Evolutionary conservation across 2,329 filamentous ascomycete species (phyloP).

Genomic region (Cercospora berteroae): DNA sequence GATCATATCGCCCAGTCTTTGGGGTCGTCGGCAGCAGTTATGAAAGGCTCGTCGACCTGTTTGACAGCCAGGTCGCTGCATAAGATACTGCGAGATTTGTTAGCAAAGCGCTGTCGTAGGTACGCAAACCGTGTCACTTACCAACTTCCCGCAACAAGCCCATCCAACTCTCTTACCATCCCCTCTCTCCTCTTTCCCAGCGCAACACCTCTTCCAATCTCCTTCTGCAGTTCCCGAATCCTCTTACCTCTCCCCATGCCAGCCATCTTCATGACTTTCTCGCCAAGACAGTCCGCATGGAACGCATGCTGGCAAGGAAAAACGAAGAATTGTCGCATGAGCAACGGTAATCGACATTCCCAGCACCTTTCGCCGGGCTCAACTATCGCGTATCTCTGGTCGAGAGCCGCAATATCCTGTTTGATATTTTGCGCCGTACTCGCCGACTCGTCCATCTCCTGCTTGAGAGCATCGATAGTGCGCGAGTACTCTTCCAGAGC

Average conservation of each 20-base stretch:
- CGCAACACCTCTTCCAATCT: constrained; percentile 72
- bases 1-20: constrained; percentile 69
- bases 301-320: constrained; percentile 98
- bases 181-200: constrained; percentile 71
- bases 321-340: constrained; percentile 93
- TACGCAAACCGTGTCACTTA: constrained; percentile 37
- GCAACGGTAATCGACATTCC: constrained; percentile 77
- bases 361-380: constrained; percentile 95
- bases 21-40: constrained; percentile 67
- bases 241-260: constrained; percentile 72
- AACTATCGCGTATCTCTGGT: constrained; percentile 90
- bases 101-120: constrained; percentile 38
- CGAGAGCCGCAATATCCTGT: constrained; percentile 78
- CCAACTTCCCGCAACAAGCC: constrained; percentile 79
- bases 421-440: constrained; percentile 89
- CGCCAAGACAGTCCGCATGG: constrained; percentile 89
- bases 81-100: constrained; percentile 59
- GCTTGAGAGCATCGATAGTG: constrained; percentile 81
- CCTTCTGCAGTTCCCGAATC: constrained; percentile 80
- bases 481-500: constrained; percentile 91
- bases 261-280: constrained; percentile 77
- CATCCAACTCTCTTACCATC: constrained; percentile 84
- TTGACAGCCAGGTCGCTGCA: constrained; percentile 95
- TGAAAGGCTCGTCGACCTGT: constrained; percentile 89
- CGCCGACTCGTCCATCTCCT: constrained; percentile 93